Base-by-base conservation (phyloP, 192 early-diverging fungal genomes). In the Backusella psychrophila region DNA sequence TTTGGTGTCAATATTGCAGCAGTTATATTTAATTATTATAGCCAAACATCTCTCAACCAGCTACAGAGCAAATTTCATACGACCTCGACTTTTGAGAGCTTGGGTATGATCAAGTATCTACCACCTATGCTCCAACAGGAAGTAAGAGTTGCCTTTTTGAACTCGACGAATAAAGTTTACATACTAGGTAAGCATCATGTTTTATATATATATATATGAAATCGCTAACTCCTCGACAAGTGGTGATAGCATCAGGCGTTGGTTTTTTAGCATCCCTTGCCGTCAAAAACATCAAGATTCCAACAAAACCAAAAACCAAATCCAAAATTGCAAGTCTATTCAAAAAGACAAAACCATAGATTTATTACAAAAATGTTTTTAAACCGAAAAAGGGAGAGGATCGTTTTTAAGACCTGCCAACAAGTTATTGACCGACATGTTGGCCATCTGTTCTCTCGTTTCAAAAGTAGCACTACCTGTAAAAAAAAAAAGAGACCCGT, bases 371-470 rank as follows among this genome's bases (percentile, higher is more conserved):
- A 29, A 68, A 12, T 39, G 5, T 12, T 35, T 21, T 71, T 71
- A 71, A 42, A 71, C 15, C 8, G 69, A 71, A 15, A 34, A 78
- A 31, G 72, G 76, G 34, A 78, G 36, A 8, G 71, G 7, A 5
- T 66, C 49, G 31, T 67, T 53, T 31, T 72, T 23, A 17, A 78
- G 17, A 41, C 53, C 71, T 26, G 77, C 77, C 17, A 78, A 34
- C 17, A 74, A 33, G 36, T 78, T 78, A 17, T 78, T 59, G 41
- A 78, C 56, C 2, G 38, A 38, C 77, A 78, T 78, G 15, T 41
- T 34, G 17, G 71, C 90, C 95, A 96, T 96, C 14, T 90, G 87
- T 39, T 92, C 93, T 36, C 96, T 85, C 0, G 96, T 93, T 77
- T 97, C 95, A 41, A 92, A 80, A 1, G 96, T 95, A 1, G 92